Evolutionary conservation across 208 protist genomes (phyloP).

Genomic region (Vickermania ingenoplastis): DNA sequence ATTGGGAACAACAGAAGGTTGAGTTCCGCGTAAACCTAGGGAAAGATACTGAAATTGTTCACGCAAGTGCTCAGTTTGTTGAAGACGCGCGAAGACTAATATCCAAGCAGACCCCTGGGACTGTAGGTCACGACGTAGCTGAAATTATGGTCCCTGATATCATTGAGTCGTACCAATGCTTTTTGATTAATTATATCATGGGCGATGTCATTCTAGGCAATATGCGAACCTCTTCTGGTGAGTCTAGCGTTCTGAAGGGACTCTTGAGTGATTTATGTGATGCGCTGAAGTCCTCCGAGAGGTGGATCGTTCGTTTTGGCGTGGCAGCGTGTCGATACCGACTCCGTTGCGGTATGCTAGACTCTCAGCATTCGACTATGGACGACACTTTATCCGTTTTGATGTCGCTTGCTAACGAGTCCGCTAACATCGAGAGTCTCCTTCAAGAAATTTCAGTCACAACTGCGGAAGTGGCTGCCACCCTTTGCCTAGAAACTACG

Average conservation of each 20-base stretch:
- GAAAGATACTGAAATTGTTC: not conserved
- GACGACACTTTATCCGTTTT: not conserved
- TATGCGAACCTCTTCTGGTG: not conserved
- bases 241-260: not conserved
- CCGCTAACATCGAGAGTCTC: not conserved
- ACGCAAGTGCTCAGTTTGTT: not conserved
- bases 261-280: not conserved
- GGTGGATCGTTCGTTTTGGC: not conserved
- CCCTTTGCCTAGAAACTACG: not conserved
- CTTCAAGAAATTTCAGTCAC: not conserved
- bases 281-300: not conserved
- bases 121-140: not conserved
- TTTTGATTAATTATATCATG: not conserved
- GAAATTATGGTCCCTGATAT: not conserved
- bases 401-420: not conserved
- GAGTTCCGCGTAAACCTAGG: not conserved
- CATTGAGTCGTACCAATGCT: not conserved
- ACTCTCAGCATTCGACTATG: not conserved
- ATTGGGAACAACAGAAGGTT: constrained; percentile 12
- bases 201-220: not conserved
- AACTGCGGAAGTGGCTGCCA: not conserved
- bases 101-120: not conserved
- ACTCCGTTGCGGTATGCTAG: not conserved
- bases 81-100: not conserved
- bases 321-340: not conserved